Percentiles rank a stretch among this genome's conserved stretches.
Conservation (phyloP, 495 filamentous ascomycete species). For the Jackrogersella minutella region DNA sequence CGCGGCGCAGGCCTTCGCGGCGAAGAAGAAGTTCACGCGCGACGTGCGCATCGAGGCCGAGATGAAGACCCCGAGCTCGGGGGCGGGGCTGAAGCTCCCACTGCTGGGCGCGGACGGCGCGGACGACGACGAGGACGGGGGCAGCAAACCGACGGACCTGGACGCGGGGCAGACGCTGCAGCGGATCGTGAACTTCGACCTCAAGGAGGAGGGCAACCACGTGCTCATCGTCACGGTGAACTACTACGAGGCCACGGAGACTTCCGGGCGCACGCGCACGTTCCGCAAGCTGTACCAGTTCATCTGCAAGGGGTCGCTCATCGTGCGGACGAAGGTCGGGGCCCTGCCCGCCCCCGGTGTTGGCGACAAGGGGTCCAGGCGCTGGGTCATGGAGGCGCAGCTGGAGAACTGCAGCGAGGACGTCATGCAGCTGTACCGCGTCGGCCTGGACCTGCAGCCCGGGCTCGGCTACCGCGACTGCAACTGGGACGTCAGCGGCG, state of each 20-base stretch:
- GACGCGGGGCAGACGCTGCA: slow-evolving; percentile 76
- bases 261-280: slow-evolving; percentile 76
- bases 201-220: slow-evolving; percentile 94
- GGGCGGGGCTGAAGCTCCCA: slow-evolving; percentile 42
- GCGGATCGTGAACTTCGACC: slow-evolving; percentile 82
- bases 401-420: slow-evolving; percentile 88
- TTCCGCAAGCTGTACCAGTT: slow-evolving; percentile 98
- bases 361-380: too few species aligned
- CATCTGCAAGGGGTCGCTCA: slow-evolving; percentile 84
- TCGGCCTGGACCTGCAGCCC: slow-evolving; percentile 58
- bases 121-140: not conserved
- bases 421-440: slow-evolving; percentile 66
- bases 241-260: slow-evolving; percentile 75
- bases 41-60: slow-evolving; percentile 86
- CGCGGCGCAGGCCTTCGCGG: slow-evolving; percentile 28
- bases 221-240: slow-evolving; percentile 93
- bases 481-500: slow-evolving; percentile 60
- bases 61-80: slow-evolving; percentile 82
- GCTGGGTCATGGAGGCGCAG: slow-evolving; percentile 88
- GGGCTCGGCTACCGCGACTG: slow-evolving; percentile 57
- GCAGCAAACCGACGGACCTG: slow-evolving; percentile 59
- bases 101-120: slow-evolving; percentile 26
- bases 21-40: slow-evolving; percentile 63
- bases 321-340: slow-evolving; percentile 87
- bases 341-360: slow-evolving; percentile 50